Percentiles rank a stretch among this genome's conserved stretches.
Evolutionary conservation across 768 basidiomycete species (phyloP).

Genomic region (Dacryopinax primogenitus): DNA sequence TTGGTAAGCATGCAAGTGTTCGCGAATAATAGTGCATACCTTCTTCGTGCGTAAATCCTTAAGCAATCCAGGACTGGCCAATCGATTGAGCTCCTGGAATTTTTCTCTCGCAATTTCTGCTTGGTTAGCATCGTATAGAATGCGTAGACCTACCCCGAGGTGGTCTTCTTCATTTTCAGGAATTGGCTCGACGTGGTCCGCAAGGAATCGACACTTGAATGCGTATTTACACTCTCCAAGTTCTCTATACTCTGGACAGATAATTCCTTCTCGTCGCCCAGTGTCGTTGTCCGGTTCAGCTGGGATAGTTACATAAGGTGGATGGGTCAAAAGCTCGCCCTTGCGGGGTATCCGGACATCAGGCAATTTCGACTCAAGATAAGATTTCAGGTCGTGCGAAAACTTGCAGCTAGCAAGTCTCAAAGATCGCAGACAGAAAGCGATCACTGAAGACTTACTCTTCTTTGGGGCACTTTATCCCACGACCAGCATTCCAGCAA

Average conservation of each 20-base stretch:
- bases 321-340: conserved; percentile 32
- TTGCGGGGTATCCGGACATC: conserved; percentile 53
- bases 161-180: conserved; percentile 35
- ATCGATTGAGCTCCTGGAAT: conserved; percentile 52
- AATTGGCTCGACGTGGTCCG: conserved; percentile 44
- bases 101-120: conserved; percentile 37
- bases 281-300: conserved; percentile 19
- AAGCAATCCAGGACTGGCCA: conserved; percentile 42
- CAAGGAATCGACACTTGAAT: conserved; percentile 82
- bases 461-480: conserved; percentile 52
- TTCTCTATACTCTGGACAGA: conserved; percentile 55
- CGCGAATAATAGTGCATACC: conserved; percentile 30
- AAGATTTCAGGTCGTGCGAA: conserved; percentile 62
- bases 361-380: conserved; percentile 59
- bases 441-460: conserved; percentile 34
- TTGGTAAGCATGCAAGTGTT: conserved; percentile 4
- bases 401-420: conserved; percentile 50
- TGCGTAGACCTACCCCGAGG: conserved; percentile 26
- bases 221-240: conserved; percentile 71
- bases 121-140: conserved; percentile 44
- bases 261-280: conserved; percentile 20
- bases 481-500: conserved; percentile 68
- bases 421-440: not conserved
- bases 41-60: conserved; percentile 55
- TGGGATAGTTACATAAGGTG: conserved; percentile 39